Base-by-base conservation (phyloP, 305 asterid genomes). In the Stenogyne calaminthoides region DNA sequence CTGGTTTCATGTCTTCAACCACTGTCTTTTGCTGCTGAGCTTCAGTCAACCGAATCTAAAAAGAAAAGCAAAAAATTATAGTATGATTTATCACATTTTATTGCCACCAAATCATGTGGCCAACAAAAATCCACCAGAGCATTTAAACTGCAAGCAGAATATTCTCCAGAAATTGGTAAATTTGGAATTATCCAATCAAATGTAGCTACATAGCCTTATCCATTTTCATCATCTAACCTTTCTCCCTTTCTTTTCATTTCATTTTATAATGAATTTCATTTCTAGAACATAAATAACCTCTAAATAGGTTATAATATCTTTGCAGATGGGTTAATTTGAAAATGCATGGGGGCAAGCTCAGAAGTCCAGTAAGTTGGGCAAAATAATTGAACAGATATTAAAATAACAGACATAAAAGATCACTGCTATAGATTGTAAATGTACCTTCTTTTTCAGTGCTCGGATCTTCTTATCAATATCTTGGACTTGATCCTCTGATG, bases 381-480 rank as follows among this genome's bases (percentile, higher is more conserved):
- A 15, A 63, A 27, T 1, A 42, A 64, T 70, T 18, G 34, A 40
- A 51, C 6, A 49, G 7, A 32, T 47, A 14, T 25, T 59, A 10
- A 15, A 71, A 29, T 49, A 72, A 47, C 73, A 19, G 7, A 22
- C 40, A 58, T 25, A 46, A 2, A 10, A 55, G n/a, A 5, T 0
- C 7, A 34, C 32, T 2, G 64, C 55, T 54, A 15, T 32, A 15
- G 44, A 64, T 36, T 71, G 64, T 18, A 54, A 52, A 59, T 15
- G 36, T 87, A 94, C 99, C 98, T 95, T 95, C 91, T 95, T 95
- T 72, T 92, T 92, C 65, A 95, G 79, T 25, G 99, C 97, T 74
- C 99, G 88, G 69, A 95, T 89, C 80, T 89, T 92, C 85, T 90
- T 92, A 72, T 95, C 98, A 72, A 92, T 79, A 71, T 86, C 96